Conservation (phyloP, 345 rosid species). For the Eutrema heterophyllum region DNA sequence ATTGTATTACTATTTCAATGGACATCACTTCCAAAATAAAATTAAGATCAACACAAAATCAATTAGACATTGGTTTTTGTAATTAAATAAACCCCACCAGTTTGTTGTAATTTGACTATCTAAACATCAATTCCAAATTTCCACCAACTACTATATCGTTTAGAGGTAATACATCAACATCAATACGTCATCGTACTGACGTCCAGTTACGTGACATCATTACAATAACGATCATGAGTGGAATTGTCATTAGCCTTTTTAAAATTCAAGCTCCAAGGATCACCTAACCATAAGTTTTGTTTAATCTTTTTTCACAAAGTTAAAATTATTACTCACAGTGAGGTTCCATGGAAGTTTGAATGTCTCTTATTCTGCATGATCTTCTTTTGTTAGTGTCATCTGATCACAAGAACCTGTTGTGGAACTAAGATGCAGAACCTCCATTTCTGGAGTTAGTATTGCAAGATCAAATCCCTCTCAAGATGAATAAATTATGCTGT, state of each 20-base stretch:
- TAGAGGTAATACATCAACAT: slow-evolving; percentile 1
- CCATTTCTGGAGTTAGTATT: slow-evolving; percentile 1
- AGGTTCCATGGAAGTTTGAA: neutral
- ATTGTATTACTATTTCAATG: neutral
- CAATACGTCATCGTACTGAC: slow-evolving; percentile 12
- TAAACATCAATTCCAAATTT: neutral
- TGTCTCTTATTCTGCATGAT: neutral
- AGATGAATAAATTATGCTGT: neutral
- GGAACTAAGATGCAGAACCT: slow-evolving; percentile 2
- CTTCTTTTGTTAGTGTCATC: slow-evolving; percentile 10
- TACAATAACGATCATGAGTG: neutral
- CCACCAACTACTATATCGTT: neutral
- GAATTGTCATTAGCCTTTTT: neutral
- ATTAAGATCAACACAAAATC: slow-evolving; percentile 14
- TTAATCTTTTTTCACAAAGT: neutral
- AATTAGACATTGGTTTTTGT: slow-evolving; percentile 5
- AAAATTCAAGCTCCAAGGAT: slow-evolving; percentile 5
- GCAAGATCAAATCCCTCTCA: neutral
- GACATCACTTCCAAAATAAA: neutral
- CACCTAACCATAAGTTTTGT: neutral
- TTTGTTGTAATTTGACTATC: neutral
- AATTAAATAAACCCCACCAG: slow-evolving; percentile 1
- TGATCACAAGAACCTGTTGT: slow-evolving; percentile 2
- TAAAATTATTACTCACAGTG: neutral
- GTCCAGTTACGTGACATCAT: neutral